phyloP scores from a whole-genome alignment of 2,329 filamentous ascomycete species.

The Aspergillus versicolor region DNA sequence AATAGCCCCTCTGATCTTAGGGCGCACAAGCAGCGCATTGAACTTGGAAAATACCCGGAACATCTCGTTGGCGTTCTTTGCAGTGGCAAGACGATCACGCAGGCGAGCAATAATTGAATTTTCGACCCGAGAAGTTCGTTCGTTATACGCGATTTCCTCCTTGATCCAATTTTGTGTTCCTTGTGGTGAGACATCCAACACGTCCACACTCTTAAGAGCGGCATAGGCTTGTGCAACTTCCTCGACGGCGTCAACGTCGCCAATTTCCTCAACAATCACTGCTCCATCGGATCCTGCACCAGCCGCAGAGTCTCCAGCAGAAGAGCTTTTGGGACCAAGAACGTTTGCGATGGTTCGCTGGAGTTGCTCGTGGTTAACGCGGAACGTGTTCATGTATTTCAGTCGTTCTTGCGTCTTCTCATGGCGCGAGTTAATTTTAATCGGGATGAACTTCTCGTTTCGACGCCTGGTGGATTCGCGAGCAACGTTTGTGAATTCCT shows the following conservation, averaged over 20 bases:
- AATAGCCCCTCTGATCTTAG: slow-evolving; percentile 98
- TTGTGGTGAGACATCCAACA: slow-evolving; percentile 86
- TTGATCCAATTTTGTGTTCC: slow-evolving; percentile 91
- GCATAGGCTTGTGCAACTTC: slow-evolving; percentile 95
- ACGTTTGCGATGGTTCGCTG: slow-evolving; percentile 96
- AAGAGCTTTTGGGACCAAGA: slow-evolving; percentile 71
- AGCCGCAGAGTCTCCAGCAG: slow-evolving; percentile 49
- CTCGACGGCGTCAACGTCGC: slow-evolving; percentile 93
- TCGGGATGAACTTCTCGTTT: slow-evolving; percentile 97
- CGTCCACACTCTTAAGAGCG: slow-evolving; percentile 88
- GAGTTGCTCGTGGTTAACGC: slow-evolving; percentile 95
- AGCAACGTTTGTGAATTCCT: slow-evolving; percentile 96
- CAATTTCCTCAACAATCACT: slow-evolving; percentile 86
- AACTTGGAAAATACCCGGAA: slow-evolving; percentile 99
- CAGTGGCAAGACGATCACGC: slow-evolving; percentile 87
- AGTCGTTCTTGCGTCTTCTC: slow-evolving; percentile 85
- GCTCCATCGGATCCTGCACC: slow-evolving; percentile 55
- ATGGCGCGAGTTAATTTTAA: slow-evolving; percentile 90
- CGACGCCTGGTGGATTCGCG: slow-evolving; percentile 90
- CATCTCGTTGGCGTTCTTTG: slow-evolving; percentile 98
- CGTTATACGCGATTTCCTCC: slow-evolving; percentile 94
- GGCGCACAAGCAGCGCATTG: slow-evolving; percentile 95
- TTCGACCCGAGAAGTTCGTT: slow-evolving; percentile 93
- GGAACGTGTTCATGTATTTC: slow-evolving; percentile 91
- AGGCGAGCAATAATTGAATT: slow-evolving; percentile 97